These are phyloP conservation scores for Flaveria ramosissima DNA, from an alignment of 129 eudicot species.

Conservation along the genomic window DNA sequence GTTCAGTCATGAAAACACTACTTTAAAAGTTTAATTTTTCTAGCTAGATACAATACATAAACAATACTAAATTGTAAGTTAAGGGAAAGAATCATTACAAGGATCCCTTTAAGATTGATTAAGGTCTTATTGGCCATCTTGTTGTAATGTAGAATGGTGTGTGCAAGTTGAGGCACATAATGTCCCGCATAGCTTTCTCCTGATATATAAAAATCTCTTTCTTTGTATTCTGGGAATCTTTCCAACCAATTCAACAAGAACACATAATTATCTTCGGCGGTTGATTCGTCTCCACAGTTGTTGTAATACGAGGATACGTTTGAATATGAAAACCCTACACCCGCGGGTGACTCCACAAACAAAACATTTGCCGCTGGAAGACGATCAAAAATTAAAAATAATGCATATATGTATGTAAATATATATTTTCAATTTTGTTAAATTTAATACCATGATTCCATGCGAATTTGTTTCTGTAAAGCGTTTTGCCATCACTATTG, in stretches of 20 bases:
- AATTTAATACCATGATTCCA: slow-evolving; percentile 62
- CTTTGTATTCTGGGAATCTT: slow-evolving; percentile 68
- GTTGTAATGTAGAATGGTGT: slow-evolving; percentile 61
- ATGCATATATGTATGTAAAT: not conserved
- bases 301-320: slow-evolving; percentile 48
- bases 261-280: slow-evolving; percentile 57
- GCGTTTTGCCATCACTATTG: slow-evolving; percentile 77
- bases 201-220: slow-evolving; percentile 63
- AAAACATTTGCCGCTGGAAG: slow-evolving; percentile 66
- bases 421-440: not conserved
- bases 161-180: slow-evolving; percentile 90
- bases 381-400: not conserved
- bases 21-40: too few species aligned
- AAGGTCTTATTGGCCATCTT: slow-evolving; percentile 45
- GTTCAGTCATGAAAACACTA: not conserved
- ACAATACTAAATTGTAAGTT: not conserved
- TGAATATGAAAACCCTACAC: slow-evolving; percentile 79
- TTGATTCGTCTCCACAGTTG: slow-evolving; percentile 50
- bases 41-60: not conserved
- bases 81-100: slow-evolving; percentile 43
- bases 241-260: slow-evolving; percentile 75
- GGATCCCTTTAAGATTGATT: slow-evolving; percentile 83
- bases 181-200: slow-evolving; percentile 95
- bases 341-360: slow-evolving; percentile 89
- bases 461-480: slow-evolving; percentile 56